Evolutionary conservation across 192 early-diverging fungal genomes (phyloP).

Genomic region (Coemansia aciculifera): DNA sequence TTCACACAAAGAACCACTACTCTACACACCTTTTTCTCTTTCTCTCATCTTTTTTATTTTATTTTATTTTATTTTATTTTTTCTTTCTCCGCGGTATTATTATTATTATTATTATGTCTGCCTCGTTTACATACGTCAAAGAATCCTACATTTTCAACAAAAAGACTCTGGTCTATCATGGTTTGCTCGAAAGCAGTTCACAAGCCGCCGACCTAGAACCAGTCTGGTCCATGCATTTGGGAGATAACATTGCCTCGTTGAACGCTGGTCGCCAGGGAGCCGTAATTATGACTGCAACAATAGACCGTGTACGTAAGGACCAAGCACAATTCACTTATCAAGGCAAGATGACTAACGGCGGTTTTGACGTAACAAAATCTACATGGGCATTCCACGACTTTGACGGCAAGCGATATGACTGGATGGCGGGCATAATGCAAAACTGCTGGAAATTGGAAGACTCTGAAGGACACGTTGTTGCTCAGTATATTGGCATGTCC

Average conservation of each 20-base stretch:
- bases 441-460: constrained; percentile 53
- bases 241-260: constrained; percentile 21
- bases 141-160: constrained; percentile 44
- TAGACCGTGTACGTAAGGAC: constrained; percentile 28
- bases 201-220: constrained; percentile 34
- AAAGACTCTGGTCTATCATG: constrained; percentile 34
- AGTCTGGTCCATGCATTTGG: constrained; percentile 33
- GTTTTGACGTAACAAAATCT: constrained; percentile 22
- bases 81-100: neutral
- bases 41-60: neutral
- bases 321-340: constrained; percentile 36
- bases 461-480: constrained; percentile 19
- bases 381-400: constrained; percentile 48
- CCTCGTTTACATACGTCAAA: constrained; percentile 47
- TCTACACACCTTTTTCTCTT: neutral
- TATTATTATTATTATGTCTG: constrained; percentile 21
- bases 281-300: constrained; percentile 20
- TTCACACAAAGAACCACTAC: too few species aligned
- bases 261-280: constrained; percentile 17
- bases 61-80: constrained; percentile 7
- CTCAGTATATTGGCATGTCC: constrained; percentile 46
- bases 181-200: constrained; percentile 24
- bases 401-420: constrained; percentile 43
- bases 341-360: constrained; percentile 32
- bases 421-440: constrained; percentile 50